Conservation (phyloP, 148 eudicot genomes). For the Selenicereus undatus region DNA sequence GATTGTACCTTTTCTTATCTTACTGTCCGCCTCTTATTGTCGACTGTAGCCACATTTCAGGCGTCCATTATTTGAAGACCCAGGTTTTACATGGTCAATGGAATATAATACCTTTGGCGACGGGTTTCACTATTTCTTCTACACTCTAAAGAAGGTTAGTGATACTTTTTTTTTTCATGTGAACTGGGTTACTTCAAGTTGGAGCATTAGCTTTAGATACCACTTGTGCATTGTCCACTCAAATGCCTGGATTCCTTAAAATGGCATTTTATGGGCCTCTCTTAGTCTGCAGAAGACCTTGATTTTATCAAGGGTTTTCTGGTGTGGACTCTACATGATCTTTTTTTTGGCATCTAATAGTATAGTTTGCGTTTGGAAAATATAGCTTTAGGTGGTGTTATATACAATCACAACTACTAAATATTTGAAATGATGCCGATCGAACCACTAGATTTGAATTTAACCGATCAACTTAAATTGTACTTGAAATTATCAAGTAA, state of each 20-base stretch:
- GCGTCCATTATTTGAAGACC: conserved; percentile 69
- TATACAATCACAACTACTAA: too few relatives aligned
- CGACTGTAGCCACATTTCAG: conserved; percentile 84
- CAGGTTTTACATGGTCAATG: conserved; percentile 79
- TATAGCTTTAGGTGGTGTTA: too few relatives aligned
- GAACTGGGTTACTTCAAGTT: background rate
- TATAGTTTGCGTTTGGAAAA: too few relatives aligned
- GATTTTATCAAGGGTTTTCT: background rate
- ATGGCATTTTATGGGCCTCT: background rate
- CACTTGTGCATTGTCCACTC: background rate
- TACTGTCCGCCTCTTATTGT: background rate
- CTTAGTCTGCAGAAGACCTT: background rate
- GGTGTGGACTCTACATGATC: background rate
- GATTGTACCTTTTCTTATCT: conserved; percentile 9
- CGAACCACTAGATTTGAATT: too few relatives aligned
- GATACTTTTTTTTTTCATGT: background rate
- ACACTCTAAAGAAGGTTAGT: conserved; percentile 77
- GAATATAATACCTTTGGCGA: conserved; percentile 90
- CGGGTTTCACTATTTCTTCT: conserved; percentile 94
- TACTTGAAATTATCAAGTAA: too few relatives aligned
- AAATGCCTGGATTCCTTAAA: background rate
- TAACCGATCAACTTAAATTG: too few relatives aligned
- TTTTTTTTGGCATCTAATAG: background rate
- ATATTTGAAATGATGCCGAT: too few relatives aligned
- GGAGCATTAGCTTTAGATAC: background rate